Evolutionary conservation across 2,329 filamentous ascomycete species (phyloP), one percentile per base, ranked within the genome.

Genomic region (Sphaerostilbella broomeana): DNA sequence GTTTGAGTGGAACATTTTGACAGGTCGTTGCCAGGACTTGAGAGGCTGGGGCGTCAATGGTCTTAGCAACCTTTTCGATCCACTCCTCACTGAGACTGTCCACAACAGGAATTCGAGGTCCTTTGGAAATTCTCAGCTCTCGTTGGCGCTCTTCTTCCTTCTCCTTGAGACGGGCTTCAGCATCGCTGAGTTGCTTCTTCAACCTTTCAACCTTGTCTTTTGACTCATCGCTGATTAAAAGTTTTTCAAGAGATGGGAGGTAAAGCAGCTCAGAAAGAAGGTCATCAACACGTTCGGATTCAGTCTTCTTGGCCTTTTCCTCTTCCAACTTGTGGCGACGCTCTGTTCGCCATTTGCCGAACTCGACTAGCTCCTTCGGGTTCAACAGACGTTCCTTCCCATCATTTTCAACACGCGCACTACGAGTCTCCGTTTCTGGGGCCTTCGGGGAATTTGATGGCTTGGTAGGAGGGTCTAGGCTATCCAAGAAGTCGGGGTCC

Each of bases 1-100:
- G 55, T 20, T 53, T 51, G 12, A 85, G 60, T 10, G 72, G 64
- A 3, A 65, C 65, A 2, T 72, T 70, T 45, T 74, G 72, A 6
- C 62, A 59, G 8, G 72, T 70, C 38, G 56, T 67, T 42, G 65
- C 67, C 35, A 76, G 57, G 34, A 57, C 59, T 4, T 22, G 24
- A 16, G 10, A 9, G 6, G 33, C 38, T 18, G 30, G 25, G 4
- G 15, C n/a, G 5, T 18, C 13, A 11, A 40, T 16, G 3, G 40
- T 33, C 7, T 28, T 12, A 3, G 8, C 18, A 15, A 30, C 24
- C 24, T 17, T 35, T 17, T 35, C n/a, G 5, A 42, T 42, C 58
- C 60, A 63, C 12, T 49, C 35, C 4, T 45, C 30, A 21, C 51
- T 55, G n/a, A 63, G 45, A 7, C 53, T 49, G 5, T 45, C 27